A percentile compares a stretch with the other conserved stretches of the same genome.
phyloP scores from a whole-genome alignment of 2,329 filamentous ascomycete species.

The Gaeumannomyces tritici region DNA sequence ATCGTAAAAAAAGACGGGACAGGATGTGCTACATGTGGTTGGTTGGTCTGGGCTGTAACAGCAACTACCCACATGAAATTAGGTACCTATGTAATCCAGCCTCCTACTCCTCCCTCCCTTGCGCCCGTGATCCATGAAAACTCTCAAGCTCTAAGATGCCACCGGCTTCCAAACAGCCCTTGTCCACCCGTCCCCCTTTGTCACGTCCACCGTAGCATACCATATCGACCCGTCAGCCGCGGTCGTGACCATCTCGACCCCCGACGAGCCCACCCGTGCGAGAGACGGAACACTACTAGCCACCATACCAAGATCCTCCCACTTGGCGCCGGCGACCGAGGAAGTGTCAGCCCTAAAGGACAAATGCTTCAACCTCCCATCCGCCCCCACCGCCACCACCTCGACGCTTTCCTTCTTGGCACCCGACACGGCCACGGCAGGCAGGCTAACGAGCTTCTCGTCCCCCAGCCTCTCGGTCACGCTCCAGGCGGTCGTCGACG shows the following conservation, averaged over 20 bases:
- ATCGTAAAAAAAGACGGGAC: too few species aligned
- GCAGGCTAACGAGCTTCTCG: neutral
- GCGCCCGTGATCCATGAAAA: too few species aligned
- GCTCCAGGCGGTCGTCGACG: neutral
- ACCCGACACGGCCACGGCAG: neutral
- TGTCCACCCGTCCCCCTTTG: neutral
- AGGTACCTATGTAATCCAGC: too few species aligned
- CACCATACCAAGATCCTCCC: constrained; percentile 2
- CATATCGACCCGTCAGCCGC: constrained; percentile 1
- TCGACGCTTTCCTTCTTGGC: neutral
- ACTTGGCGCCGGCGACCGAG: neutral
- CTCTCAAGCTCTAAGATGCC: neutral
- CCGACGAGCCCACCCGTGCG: neutral
- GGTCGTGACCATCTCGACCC: neutral
- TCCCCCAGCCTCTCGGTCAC: neutral
- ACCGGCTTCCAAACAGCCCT: neutral
- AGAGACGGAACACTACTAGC: neutral
- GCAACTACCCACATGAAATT: too few species aligned
- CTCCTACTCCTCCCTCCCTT: too few species aligned
- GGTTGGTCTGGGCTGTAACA: too few species aligned
- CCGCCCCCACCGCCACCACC: neutral
- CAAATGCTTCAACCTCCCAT: constrained; percentile 1
- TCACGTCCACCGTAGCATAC: neutral
- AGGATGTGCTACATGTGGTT: too few species aligned
- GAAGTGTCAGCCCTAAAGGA: neutral